Evolutionary conservation across 2,329 filamentous ascomycete species (phyloP).

Genomic region (Laburnicola sp.): DNA sequence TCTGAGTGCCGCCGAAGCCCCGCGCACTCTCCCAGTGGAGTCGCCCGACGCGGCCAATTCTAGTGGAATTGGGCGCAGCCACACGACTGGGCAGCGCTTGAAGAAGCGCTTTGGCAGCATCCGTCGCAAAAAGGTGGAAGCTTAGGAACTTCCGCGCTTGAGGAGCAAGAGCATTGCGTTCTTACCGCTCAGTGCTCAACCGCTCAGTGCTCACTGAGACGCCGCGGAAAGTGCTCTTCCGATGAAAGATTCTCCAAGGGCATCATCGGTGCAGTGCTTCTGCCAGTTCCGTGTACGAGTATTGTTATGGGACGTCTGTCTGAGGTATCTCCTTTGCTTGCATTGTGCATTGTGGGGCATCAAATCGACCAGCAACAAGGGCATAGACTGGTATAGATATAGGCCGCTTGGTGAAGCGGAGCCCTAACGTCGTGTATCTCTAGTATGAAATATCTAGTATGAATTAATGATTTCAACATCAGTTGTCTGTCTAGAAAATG

Average conservation of each 20-base stretch:
- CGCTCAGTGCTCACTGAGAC: too few species aligned
- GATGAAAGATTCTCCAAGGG: not conserved
- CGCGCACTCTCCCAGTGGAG: conserved; percentile 21
- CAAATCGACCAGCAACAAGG: not conserved
- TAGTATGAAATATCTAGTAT: not conserved
- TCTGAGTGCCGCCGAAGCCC: conserved; percentile 38
- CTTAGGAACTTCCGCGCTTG: conserved; percentile 11
- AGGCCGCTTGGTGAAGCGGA: not conserved
- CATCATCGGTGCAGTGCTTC: not conserved
- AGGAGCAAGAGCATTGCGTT: conserved; percentile 3
- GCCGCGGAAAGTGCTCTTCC: too few species aligned
- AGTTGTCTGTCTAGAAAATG: too few species aligned
- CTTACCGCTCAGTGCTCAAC: not conserved
- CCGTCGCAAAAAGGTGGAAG: conserved; percentile 41
- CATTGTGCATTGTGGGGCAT: not conserved
- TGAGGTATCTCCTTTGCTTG: not conserved
- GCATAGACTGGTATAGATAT: conserved; percentile 1
- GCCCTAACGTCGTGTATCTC: not conserved
- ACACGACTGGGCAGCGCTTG: conserved; percentile 45
- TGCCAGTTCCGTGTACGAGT: not conserved
- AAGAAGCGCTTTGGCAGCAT: conserved; percentile 55
- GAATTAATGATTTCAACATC: not conserved
- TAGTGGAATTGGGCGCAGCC: conserved; percentile 36
- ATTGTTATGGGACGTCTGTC: not conserved
- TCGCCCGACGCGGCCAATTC: conserved; percentile 34